Base-by-base conservation (phyloP, 164 flowering plant genomes). In the Chloranthus sessilifolius region DNA sequence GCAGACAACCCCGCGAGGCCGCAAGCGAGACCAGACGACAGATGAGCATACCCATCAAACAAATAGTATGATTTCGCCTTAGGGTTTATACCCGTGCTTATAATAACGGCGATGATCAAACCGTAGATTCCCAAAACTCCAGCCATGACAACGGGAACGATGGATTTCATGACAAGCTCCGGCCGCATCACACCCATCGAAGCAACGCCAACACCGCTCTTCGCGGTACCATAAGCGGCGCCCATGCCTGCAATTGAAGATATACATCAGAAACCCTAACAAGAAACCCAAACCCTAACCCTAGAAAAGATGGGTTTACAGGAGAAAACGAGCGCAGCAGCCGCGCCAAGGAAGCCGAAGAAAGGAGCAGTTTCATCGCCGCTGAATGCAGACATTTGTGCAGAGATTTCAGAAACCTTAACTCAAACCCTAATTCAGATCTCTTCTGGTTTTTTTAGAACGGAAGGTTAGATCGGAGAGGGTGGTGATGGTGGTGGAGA, bases 321-420 rank as follows among this genome's bases (percentile, higher is more conserved):
- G 36, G 85, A 80, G 77, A 80, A 80, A 30, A 80, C 77, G 58
- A 79, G 78, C 23, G 85, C 82, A 4, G 81, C 79, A 2, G 82
- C 85, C 56, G 85, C 85, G 33, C 85, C 84, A 41, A 79, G 79
- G 71, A 79, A 79, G 55, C 84, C 84, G 63, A 79, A 79, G 67
- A 79, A 70, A 63, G 71, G 71, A 43, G 71, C 85, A 24, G 85
- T 80, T 52, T 77, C 85, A 26, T 80, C 85, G 48, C 85, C 85
- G 70, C 74, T 66, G 75, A 75, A 80, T 30, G 56, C n/a, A n/a
- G 39, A 39, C n/a, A n/a, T n/a, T n/a, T n/a, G n/a, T n/a, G n/a
- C n/a, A n/a, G n/a, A n/a, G n/a, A n/a, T n/a, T n/a, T n/a, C n/a
- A n/a, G n/a, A n/a, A n/a, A n/a, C n/a, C n/a, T n/a, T n/a, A n/a